These are phyloP conservation scores for Bryoerythrophyllum caledonicum DNA, from an alignment of 225 moss, liverwort and hornwort species.

Conservation along the genomic window DNA sequence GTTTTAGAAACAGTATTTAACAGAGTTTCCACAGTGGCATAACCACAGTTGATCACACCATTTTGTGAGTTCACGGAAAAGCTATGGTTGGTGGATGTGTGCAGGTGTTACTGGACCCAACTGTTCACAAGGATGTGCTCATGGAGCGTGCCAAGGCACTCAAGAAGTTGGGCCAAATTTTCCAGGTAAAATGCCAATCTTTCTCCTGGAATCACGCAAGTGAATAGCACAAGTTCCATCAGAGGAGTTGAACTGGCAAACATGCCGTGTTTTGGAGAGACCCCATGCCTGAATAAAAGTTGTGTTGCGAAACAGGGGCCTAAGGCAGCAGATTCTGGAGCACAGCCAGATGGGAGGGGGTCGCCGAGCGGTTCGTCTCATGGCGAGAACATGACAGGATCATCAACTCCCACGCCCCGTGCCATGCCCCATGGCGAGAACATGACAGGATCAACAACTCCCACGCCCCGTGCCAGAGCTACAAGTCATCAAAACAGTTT, in stretches of 20 bases:
- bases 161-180: slow-evolving; percentile 69
- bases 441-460: not conserved
- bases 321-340: slow-evolving; percentile 3
- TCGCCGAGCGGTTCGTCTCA: slow-evolving; percentile 19
- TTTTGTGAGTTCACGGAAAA: too few relatives aligned
- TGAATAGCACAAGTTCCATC: not conserved
- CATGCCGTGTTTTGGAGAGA: slow-evolving; percentile 5
- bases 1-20: not conserved
- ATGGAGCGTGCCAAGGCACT: slow-evolving; percentile 61
- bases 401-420: not conserved
- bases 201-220: not conserved
- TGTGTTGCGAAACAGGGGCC: slow-evolving; percentile 16
- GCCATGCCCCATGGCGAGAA: slow-evolving; percentile 1
- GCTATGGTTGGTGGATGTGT: not conserved
- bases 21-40: not conserved
- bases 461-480: not conserved
- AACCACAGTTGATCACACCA: not conserved
- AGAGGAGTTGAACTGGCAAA: not conserved
- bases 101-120: slow-evolving; percentile 54
- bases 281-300: not conserved
- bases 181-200: slow-evolving; percentile 45
- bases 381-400: not conserved
- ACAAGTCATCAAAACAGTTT: not conserved
- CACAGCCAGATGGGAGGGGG: slow-evolving; percentile 19
- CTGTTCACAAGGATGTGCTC: slow-evolving; percentile 20